Conservation (phyloP, 2,329 filamentous ascomycete genomes). For the Chalara sp. region DNA sequence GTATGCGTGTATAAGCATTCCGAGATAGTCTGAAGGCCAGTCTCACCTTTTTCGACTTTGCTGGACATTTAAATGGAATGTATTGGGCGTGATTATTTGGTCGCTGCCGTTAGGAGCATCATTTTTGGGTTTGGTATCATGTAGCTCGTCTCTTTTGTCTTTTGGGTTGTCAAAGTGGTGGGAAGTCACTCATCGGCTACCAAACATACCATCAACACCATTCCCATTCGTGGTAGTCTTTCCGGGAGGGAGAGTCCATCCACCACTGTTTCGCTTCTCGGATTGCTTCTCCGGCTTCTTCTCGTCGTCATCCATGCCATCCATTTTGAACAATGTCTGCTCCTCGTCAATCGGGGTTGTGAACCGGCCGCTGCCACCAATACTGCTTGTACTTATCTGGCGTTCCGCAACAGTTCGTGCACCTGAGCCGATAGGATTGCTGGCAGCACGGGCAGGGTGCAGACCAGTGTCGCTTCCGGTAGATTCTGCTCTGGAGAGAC, state of each 20-base stretch:
- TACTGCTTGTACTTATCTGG: conserved; percentile 51
- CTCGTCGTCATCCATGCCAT: conserved; percentile 55
- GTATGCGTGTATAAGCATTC: too few relatives aligned
- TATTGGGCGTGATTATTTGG: too few relatives aligned
- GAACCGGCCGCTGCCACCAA: conserved; percentile 46
- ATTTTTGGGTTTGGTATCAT: too few relatives aligned
- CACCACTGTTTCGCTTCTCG: conserved; percentile 25
- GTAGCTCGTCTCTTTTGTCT: too few relatives aligned
- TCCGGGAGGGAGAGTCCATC: conserved; percentile 17
- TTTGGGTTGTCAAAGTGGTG: too few relatives aligned
- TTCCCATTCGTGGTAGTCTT: background rate
- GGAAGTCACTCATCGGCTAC: too few relatives aligned
- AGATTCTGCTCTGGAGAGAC: conserved; percentile 38
- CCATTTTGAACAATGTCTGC: conserved; percentile 59
- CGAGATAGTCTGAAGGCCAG: too few relatives aligned
- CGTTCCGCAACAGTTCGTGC: conserved; percentile 41
- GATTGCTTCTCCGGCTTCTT: conserved; percentile 46
- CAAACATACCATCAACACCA: background rate
- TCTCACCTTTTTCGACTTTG: too few relatives aligned
- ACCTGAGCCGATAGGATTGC: conserved; percentile 32
- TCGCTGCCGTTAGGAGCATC: too few relatives aligned
- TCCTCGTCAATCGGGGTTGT: conserved; percentile 61
- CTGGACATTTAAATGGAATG: too few relatives aligned
- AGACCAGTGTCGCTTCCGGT: conserved; percentile 40
- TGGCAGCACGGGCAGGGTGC: conserved; percentile 38